phyloP scores from a whole-genome alignment of 192 early-diverging fungal genomes.

The Coemansia sp. region DNA sequence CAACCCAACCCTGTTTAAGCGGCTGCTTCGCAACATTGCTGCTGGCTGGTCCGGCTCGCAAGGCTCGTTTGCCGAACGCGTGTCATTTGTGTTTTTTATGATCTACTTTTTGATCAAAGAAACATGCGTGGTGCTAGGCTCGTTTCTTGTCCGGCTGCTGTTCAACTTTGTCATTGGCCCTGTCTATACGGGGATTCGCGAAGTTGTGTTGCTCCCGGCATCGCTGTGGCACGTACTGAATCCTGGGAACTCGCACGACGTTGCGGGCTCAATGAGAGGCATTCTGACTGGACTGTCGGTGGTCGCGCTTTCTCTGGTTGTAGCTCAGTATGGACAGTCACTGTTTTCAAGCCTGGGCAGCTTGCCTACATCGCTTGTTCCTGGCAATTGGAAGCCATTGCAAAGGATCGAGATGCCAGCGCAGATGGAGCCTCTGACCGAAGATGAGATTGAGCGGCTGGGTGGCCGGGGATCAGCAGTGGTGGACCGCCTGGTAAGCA shows the following conservation, averaged over 20 bases:
- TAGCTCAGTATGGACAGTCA: conserved; percentile 27
- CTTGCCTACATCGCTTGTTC: conserved; percentile 5
- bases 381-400: conserved; percentile 2
- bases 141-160: conserved; percentile 19
- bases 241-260: conserved; percentile 23
- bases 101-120: conserved; percentile 53
- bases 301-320: conserved; percentile 36
- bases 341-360: conserved; percentile 15
- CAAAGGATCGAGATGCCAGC: conserved; percentile 6
- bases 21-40: conserved; percentile 43
- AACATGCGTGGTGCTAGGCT: conserved; percentile 16
- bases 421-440: conserved; percentile 27
- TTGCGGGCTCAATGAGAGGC: conserved; percentile 21
- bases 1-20: conserved; percentile 41
- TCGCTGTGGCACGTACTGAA: conserved; percentile 29
- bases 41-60: conserved; percentile 39
- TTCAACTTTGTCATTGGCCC: conserved; percentile 27
- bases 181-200: conserved; percentile 28
- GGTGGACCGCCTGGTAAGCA: conserved; percentile 32
- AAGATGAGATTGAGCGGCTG: conserved; percentile 31
- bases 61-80: conserved; percentile 34
- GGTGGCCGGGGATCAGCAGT: conserved; percentile 36
- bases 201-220: conserved; percentile 24
- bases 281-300: conserved; percentile 29
- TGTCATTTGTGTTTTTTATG: conserved; percentile 48